Evolutionary conservation across 2,329 filamentous ascomycete species (phyloP), one percentile per base, ranked within the genome.

Genomic region (Chaetomiaceae sp.): DNA sequence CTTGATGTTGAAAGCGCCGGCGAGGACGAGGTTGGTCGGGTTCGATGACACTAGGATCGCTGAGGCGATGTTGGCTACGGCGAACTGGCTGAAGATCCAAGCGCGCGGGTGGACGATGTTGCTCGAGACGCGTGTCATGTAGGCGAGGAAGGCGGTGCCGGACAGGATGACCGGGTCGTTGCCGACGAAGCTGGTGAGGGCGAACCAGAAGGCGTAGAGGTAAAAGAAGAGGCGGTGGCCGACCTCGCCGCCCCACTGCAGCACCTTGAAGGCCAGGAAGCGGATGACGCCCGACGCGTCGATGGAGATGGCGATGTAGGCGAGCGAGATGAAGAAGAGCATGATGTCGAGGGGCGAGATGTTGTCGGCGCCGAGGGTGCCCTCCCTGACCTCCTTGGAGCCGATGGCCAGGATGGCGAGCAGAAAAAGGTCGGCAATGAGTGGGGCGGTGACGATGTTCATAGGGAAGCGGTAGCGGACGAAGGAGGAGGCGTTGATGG

Each of bases 1-100:
- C 47, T 79, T 85, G 71, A 89, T 84, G 3, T 79, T 63, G 63
- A 89, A 89, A 2, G 87, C 87, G 4, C 86, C 85, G 0, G 86
- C 85, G 0, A 89, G 76, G 0, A 89, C 86, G 7, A 89, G 76
- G 51, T 90, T 90, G 2, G 87, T 89, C 0, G 87, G 87, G 55
- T 90, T 90, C 0, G 86, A 89, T 0, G 87, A 89, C 9, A 91
- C 87, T 12, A 91, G 73, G 22, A 89, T 87, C 0, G 87, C 85
- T 0, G 87, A 89, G 2, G 82, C 83, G 44, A 89, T 86, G 57
- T 89, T 89, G 47, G 85, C 85, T 1, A 88, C 68, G 15, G 86
- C 79, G 53, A 89, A 89, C 54, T 90, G 87, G 2, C 80, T 81
- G 60, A 83, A 79, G 20, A 89, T 88, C 86, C 87, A 89, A 0